Evolutionary conservation across 2,329 filamentous ascomycete genomes (phyloP).

Genomic region (Aaosphaeria arxii): DNA sequence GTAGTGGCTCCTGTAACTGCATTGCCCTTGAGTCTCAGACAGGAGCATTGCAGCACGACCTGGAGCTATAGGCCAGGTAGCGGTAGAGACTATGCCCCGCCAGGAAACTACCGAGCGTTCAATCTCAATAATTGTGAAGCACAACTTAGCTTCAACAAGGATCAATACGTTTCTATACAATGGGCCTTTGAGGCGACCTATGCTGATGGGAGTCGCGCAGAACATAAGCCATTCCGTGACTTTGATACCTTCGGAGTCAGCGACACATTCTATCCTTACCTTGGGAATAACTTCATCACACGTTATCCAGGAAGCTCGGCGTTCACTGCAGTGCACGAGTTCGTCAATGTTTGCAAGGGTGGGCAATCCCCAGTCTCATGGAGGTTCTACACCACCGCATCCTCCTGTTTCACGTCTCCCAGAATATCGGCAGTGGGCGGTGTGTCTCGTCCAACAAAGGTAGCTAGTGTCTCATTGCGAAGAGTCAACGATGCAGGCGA

Average conservation of each 20-base stretch:
- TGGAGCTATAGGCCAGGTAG: too few species aligned
- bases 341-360: slow-evolving; percentile 5
- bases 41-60: too few species aligned
- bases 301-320: slow-evolving; percentile 4
- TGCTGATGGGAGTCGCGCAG: slow-evolving; percentile 2
- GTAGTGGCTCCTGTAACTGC: too few species aligned
- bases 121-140: slow-evolving; percentile 3
- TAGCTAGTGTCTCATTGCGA: slow-evolving; percentile 1
- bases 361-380: slow-evolving; percentile 6
- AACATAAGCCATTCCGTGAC: slow-evolving; percentile 3
- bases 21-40: too few species aligned
- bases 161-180: slow-evolving; percentile 6
- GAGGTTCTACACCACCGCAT: slow-evolving; percentile 3
- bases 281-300: slow-evolving; percentile 6
- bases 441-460: neutral
- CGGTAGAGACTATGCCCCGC: neutral
- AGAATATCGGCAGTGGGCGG: neutral
- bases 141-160: slow-evolving; percentile 7
- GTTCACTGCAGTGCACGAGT: slow-evolving; percentile 8
- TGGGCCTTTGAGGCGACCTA: slow-evolving; percentile 9
- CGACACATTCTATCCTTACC: slow-evolving; percentile 5
- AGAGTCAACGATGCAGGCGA: slow-evolving; percentile 5
- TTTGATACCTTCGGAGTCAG: slow-evolving; percentile 4
- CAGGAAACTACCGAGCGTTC: slow-evolving; percentile 5
- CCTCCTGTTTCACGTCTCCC: neutral